These are phyloP conservation scores for Xylaria digitata DNA, from an alignment of 2,329 filamentous ascomycete genomes.

Conservation along the genomic window DNA sequence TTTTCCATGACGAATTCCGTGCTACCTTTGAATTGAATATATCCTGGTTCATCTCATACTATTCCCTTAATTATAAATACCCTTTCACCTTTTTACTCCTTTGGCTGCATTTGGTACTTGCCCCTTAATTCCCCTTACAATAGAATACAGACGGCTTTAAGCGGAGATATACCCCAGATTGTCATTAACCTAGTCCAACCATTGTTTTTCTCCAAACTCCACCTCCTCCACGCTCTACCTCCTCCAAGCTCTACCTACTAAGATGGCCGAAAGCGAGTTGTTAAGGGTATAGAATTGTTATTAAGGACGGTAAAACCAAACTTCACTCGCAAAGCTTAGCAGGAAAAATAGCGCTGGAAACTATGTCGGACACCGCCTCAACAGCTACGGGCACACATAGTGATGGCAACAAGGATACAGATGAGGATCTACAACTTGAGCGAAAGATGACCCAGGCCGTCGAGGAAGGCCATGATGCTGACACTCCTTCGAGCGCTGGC, in stretches of 20 bases:
- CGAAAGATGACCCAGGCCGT: slow-evolving; percentile 55
- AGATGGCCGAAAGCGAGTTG: background rate
- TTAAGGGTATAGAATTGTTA: background rate
- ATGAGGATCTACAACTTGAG: slow-evolving; percentile 38
- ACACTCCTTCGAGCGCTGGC: slow-evolving; percentile 60
- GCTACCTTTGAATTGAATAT: background rate
- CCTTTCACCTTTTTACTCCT: background rate
- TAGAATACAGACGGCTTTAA: slow-evolving; percentile 7
- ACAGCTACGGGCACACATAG: slow-evolving; percentile 34
- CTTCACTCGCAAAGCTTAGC: background rate
- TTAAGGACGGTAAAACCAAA: background rate
- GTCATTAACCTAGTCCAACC: background rate
- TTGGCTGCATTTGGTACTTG: background rate
- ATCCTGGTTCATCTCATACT: no score
- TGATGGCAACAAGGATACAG: slow-evolving; percentile 34
- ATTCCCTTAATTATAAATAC: background rate
- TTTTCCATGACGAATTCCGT: background rate
- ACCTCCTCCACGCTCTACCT: background rate
- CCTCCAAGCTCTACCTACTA: background rate
- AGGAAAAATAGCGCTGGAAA: background rate
- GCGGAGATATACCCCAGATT: slow-evolving; percentile 13
- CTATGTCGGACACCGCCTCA: slow-evolving; percentile 42
- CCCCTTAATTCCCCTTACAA: background rate
- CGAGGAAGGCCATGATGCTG: slow-evolving; percentile 62
- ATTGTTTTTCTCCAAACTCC: slow-evolving; percentile 1